Conservation (phyloP, 129 eudicot genomes). For the Flaveria robusta region DNA sequence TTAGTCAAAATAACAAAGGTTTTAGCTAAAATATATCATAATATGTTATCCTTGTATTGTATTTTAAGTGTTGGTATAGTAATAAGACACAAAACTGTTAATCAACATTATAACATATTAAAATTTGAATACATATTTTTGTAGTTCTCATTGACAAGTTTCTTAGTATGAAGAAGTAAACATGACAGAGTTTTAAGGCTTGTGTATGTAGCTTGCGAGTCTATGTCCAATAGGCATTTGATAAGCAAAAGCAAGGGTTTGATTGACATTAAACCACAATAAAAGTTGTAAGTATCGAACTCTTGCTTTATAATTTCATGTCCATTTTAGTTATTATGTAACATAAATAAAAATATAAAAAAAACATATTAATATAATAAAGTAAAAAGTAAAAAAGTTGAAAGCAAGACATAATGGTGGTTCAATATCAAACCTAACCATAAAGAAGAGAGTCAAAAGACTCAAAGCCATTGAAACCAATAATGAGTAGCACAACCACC, state of each 20-base stretch:
- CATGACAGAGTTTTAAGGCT: not conserved
- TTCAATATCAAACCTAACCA: conserved; percentile 36
- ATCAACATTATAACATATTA: too few species aligned
- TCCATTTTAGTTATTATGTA: not conserved
- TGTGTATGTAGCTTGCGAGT: not conserved
- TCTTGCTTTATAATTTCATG: not conserved
- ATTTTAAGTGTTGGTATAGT: too few species aligned
- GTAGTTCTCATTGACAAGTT: too few species aligned
- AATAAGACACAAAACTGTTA: too few species aligned
- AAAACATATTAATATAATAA: not conserved
- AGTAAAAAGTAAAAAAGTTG: conserved; percentile 17
- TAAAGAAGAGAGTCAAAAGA: conserved; percentile 30
- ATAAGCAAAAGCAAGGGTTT: not conserved
- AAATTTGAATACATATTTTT: too few species aligned
- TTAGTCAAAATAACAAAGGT: too few species aligned
- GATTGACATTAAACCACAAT: not conserved
- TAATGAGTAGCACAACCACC: conserved; percentile 33
- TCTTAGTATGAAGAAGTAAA: too few species aligned
- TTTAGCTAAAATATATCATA: too few species aligned
- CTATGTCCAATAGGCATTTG: not conserved
- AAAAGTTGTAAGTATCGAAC: not conserved
- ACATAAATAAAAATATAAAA: not conserved
- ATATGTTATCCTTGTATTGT: too few species aligned
- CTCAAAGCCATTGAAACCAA: conserved; percentile 25
- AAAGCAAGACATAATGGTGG: conserved; percentile 29